Evolutionary conservation across 2,329 filamentous ascomycete species (phyloP).

Genomic region (Claviceps maximensis): DNA sequence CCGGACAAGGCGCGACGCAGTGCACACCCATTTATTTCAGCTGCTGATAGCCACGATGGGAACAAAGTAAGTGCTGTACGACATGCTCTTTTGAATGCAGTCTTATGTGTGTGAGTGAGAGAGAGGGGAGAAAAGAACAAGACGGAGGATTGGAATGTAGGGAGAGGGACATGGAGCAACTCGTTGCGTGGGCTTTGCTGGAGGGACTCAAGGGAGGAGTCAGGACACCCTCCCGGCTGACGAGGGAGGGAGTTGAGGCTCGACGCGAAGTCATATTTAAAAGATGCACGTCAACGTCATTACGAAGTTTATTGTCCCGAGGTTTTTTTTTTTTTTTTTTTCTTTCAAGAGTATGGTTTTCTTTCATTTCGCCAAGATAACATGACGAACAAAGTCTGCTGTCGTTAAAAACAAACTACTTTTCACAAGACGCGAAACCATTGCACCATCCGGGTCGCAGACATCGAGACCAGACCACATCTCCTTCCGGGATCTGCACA

Average conservation of each 20-base stretch:
- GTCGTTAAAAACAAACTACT: too few species aligned
- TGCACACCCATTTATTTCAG: neutral
- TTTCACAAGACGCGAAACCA: too few species aligned
- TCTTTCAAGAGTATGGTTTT: too few species aligned
- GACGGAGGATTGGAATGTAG: constrained; percentile 1
- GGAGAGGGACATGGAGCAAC: neutral
- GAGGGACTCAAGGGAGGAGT: neutral
- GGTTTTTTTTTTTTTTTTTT: neutral
- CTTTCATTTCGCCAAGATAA: too few species aligned
- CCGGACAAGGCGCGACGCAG: neutral
- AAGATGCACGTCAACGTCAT: neutral
- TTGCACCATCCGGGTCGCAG: too few species aligned
- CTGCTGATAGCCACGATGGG: neutral
- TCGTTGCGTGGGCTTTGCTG: neutral
- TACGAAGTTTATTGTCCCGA: neutral
- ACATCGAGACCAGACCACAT: neutral
- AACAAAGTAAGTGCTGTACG: neutral
- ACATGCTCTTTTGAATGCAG: neutral
- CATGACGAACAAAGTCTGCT: too few species aligned
- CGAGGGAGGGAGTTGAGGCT: neutral
- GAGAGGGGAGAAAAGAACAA: neutral
- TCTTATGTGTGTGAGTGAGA: too few species aligned
- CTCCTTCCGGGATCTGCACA: neutral
- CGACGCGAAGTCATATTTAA: neutral
- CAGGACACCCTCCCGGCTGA: too few species aligned